phyloP scores from a whole-genome alignment of 2,329 filamentous ascomycete species.

The Phyllosticta capitalensis region DNA sequence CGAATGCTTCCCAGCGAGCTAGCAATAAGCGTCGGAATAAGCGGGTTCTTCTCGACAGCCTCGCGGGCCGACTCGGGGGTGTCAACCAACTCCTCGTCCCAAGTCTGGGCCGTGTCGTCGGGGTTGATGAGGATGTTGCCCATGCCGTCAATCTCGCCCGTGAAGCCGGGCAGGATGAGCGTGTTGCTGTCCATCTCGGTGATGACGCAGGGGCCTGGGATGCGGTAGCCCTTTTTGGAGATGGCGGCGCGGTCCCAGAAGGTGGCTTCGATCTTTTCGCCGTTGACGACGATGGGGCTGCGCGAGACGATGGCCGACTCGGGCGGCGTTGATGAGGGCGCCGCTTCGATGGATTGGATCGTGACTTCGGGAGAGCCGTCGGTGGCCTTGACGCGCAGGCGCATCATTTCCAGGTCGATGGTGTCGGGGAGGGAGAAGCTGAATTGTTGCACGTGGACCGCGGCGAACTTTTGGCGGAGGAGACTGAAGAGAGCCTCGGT shows the following conservation, averaged over 20 bases:
- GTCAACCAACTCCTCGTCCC: constrained; percentile 20
- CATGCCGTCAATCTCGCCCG: constrained; percentile 38
- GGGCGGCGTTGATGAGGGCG: constrained; percentile 20
- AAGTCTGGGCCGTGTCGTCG: constrained; percentile 16
- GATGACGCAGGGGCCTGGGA: constrained; percentile 38
- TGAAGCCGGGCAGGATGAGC: constrained; percentile 38
- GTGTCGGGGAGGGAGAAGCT: constrained; percentile 32
- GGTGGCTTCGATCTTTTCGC: constrained; percentile 31
- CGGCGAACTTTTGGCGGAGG: constrained; percentile 33
- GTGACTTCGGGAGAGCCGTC: constrained; percentile 35
- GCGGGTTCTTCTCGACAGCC: constrained; percentile 30
- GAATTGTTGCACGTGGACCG: constrained; percentile 37
- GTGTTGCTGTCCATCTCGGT: constrained; percentile 45
- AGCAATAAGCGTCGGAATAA: constrained; percentile 37
- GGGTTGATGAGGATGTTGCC: constrained; percentile 42
- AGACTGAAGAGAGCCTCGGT: constrained; percentile 21
- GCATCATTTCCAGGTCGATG: constrained; percentile 40
- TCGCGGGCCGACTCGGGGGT: constrained; percentile 29
- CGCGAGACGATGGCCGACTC: constrained; percentile 29
- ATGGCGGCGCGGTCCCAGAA: constrained; percentile 38
- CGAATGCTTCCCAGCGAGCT: constrained; percentile 39
- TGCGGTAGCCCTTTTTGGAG: constrained; percentile 31
- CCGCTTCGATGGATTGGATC: constrained; percentile 26
- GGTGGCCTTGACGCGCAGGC: constrained; percentile 35
- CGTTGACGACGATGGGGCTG: constrained; percentile 33